phyloP scores from a whole-genome alignment of 1,284 basidiomycete genomes.

The Farysia itapuensis region DNA sequence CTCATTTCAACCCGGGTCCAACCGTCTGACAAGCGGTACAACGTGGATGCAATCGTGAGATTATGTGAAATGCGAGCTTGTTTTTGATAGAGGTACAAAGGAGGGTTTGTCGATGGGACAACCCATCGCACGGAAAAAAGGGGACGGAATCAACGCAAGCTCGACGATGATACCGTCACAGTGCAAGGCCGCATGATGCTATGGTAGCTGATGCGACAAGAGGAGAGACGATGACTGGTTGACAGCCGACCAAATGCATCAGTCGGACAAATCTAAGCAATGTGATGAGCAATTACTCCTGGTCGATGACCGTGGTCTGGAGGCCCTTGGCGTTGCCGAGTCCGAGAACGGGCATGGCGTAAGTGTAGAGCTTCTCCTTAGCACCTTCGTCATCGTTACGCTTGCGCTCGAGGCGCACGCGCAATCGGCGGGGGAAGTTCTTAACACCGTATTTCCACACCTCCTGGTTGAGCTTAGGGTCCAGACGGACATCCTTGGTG shows the following conservation, averaged over 20 bases:
- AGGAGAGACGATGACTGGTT: no score
- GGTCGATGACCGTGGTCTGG: conserved; percentile 57
- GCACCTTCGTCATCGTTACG: conserved; percentile 60
- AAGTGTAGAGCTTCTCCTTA: conserved; percentile 60
- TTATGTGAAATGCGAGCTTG: conserved; percentile 32
- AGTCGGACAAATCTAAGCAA: no score
- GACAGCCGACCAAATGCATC: no score
- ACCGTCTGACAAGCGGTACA: no score
- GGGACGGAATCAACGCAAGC: no score
- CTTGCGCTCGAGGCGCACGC: conserved; percentile 59
- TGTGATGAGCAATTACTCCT: conserved; percentile 49
- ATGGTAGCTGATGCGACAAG: conserved; percentile 9
- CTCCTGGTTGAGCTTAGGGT: conserved; percentile 60
- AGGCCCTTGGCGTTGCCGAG: conserved; percentile 59
- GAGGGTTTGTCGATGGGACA: no score
- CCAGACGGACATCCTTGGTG: conserved; percentile 59
- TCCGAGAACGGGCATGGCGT: conserved; percentile 56
- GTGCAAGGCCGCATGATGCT: no score
- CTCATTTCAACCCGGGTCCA: no score
- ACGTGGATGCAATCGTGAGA: no score
- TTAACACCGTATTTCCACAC: conserved; percentile 60
- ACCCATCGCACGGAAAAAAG: no score
- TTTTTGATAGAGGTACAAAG: conserved; percentile 40
- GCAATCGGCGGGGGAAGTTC: conserved; percentile 57
- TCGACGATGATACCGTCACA: no score